These are phyloP conservation scores for Prunella vulgaris DNA, from an alignment of 257 asterid species.

Conservation along the genomic window DNA sequence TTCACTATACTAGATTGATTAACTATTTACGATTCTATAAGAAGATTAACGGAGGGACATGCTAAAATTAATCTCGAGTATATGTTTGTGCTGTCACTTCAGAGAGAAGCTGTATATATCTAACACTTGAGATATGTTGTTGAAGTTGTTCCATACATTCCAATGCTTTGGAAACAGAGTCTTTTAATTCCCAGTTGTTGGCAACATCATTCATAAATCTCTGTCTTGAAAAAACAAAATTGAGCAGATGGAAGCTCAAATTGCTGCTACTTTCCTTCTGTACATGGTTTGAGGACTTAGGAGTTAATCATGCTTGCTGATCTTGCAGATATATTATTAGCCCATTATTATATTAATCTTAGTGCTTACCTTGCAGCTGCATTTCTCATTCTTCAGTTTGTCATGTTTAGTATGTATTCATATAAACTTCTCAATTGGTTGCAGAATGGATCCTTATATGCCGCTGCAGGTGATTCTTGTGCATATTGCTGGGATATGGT, in stretches of 20 bases:
- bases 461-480: conserved; percentile 91
- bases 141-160: neutral
- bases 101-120: neutral
- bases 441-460: conserved; percentile 76
- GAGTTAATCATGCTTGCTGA: conserved; percentile 6
- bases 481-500: conserved; percentile 99
- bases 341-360: conserved; percentile 11
- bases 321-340: neutral
- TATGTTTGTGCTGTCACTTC: neutral
- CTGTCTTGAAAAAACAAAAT: neutral
- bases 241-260: neutral
- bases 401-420: conserved; percentile 7
- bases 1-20: neutral
- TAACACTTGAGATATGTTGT: neutral
- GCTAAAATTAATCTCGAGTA: neutral
- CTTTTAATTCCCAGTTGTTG: neutral
- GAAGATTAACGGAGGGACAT: neutral
- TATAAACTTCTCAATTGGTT: conserved; percentile 21
- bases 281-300: conserved; percentile 3
- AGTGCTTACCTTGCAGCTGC: neutral
- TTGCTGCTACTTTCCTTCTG: neutral
- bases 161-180: conserved; percentile 11
- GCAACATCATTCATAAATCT: conserved; percentile 5
- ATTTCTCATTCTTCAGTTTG: conserved; percentile 16
- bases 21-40: conserved; percentile 1